Percentiles rank a stretch among this genome's conserved stretches.
These are phyloP conservation scores for Eucalyptus decipiens DNA, from an alignment of 345 rosid species.

Conservation along the genomic window DNA sequence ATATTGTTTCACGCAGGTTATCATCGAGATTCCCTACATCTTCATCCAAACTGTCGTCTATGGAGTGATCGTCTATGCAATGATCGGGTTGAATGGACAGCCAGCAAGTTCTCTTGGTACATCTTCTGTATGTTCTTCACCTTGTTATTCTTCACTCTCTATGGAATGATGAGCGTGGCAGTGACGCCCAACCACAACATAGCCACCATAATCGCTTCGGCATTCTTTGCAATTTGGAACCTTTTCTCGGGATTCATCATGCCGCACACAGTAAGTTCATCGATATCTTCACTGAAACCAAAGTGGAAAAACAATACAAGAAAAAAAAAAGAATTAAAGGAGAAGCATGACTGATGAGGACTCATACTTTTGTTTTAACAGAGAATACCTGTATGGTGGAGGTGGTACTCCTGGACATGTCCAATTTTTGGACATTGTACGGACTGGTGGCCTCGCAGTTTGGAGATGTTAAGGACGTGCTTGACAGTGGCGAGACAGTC, in stretches of 20 bases:
- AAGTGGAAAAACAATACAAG: neutral
- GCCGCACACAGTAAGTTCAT: conserved; percentile 23
- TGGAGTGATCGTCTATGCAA: conserved; percentile 42
- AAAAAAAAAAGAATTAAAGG: neutral
- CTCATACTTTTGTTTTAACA: conserved; percentile 1
- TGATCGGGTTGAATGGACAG: conserved; percentile 53
- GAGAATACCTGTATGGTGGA: conserved; percentile 65
- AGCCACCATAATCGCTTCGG: conserved; percentile 32
- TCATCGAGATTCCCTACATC: conserved; percentile 43
- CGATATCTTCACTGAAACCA: neutral
- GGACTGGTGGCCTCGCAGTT: conserved; percentile 45
- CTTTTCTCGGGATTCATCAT: conserved; percentile 54
- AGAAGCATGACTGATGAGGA: neutral
- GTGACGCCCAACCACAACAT: conserved; percentile 42
- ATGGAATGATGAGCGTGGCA: conserved; percentile 62
- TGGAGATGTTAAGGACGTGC: conserved; percentile 27
- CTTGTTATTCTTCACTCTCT: conserved; percentile 43
- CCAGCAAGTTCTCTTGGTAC: conserved; percentile 41
- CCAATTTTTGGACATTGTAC: conserved; percentile 42
- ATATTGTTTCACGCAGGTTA: conserved; percentile 10
- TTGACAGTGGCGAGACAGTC: conserved; percentile 37
- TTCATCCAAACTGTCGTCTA: conserved; percentile 31
- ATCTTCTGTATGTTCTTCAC: conserved; percentile 52
- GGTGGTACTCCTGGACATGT: conserved; percentile 55
- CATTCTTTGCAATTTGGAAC: conserved; percentile 41